These are phyloP conservation scores for Ormosia semicastrata DNA, from an alignment of 306 rosid genomes.

Conservation along the genomic window DNA sequence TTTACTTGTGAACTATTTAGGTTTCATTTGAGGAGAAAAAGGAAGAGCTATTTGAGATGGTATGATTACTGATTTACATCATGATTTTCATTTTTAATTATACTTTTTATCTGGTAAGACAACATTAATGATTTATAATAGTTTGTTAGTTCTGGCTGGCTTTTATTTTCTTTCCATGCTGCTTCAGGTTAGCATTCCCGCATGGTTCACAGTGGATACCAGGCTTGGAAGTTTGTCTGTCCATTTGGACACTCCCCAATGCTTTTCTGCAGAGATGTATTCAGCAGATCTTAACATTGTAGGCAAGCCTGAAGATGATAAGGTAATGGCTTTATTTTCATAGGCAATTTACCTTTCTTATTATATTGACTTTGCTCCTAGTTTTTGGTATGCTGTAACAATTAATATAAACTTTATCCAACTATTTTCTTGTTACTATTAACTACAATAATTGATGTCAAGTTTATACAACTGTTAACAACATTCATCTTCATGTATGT, in stretches of 20 bases:
- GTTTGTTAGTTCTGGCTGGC: constrained; percentile 22
- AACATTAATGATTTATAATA: neutral
- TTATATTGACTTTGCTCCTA: constrained; percentile 1
- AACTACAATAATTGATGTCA: constrained; percentile 8
- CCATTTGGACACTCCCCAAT: constrained; percentile 94
- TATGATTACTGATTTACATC: constrained; percentile 34
- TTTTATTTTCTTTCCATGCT: constrained; percentile 33
- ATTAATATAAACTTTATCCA: neutral
- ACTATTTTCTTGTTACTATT: neutral
- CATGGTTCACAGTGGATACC: constrained; percentile 97
- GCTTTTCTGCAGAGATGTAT: constrained; percentile 99
- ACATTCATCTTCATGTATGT: constrained; percentile 9
- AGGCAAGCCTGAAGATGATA: constrained; percentile 97
- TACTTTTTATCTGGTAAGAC: neutral
- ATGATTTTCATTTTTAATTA: neutral
- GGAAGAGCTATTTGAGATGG: constrained; percentile 96
- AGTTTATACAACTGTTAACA: constrained; percentile 12
- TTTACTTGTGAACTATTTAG: constrained; percentile 50
- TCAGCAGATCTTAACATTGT: constrained; percentile 83
- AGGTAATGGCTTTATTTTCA: constrained; percentile 49
- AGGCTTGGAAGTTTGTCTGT: constrained; percentile 96
- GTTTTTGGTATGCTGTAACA: neutral
- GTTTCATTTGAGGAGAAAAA: constrained; percentile 88
- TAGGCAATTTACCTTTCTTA: constrained; percentile 5
- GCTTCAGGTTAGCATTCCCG: constrained; percentile 92